Evolutionary conservation across 148 eudicot species (phyloP).

Genomic region (Fagopyrum esculentum): DNA sequence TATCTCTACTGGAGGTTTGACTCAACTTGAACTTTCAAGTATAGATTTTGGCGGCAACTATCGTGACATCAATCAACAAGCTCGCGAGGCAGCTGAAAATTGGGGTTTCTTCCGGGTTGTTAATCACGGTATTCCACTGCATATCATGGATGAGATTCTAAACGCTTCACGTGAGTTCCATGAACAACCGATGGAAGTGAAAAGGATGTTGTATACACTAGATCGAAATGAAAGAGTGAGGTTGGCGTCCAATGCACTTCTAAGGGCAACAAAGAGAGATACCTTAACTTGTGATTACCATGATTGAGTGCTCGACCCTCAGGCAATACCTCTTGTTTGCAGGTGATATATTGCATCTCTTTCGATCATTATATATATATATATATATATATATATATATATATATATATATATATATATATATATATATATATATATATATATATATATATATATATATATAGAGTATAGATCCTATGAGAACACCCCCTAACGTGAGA

Average conservation of each 20-base stretch:
- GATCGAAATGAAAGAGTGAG: constrained; percentile 27
- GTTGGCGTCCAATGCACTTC: constrained; percentile 33
- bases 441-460: too few species aligned
- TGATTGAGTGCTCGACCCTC: constrained; percentile 36
- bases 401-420: too few species aligned
- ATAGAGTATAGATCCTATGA: too few species aligned
- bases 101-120: constrained; percentile 41
- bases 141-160: constrained; percentile 26
- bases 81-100: constrained; percentile 24
- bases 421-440: too few species aligned
- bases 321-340: constrained; percentile 40
- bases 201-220: constrained; percentile 19
- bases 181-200: constrained; percentile 26
- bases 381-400: too few species aligned
- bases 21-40: constrained; percentile 28
- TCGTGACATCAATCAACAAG: constrained; percentile 19
- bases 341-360: constrained; percentile 24
- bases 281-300: constrained; percentile 34
- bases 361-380: too few species aligned
- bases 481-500: too few species aligned
- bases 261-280: constrained; percentile 37
- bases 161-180: constrained; percentile 29
- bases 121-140: constrained; percentile 35
- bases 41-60: constrained; percentile 35
- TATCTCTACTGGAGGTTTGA: not conserved